Evolutionary conservation across 768 basidiomycete species (phyloP).

Genomic region (Boletus fagicola): DNA sequence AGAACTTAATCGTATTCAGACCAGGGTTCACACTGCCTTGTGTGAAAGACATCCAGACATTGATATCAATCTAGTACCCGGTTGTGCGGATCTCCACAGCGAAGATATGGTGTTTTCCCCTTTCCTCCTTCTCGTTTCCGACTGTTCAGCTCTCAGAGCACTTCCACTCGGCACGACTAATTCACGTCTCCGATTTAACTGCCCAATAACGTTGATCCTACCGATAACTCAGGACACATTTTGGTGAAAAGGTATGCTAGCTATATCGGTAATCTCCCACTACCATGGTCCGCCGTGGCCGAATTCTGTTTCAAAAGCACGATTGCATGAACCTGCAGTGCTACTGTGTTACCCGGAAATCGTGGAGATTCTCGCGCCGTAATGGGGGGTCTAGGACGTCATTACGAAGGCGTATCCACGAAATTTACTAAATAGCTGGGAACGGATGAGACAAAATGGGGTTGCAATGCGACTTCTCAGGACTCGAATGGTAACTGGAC

Average conservation of each 20-base stretch:
- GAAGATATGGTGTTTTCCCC: not conserved
- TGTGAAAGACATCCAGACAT: slow-evolving; percentile 3
- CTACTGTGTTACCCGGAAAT: not conserved
- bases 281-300: not conserved
- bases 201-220: not conserved
- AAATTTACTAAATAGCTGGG: not conserved
- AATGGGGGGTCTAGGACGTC: not conserved
- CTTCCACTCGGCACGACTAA: slow-evolving; percentile 4
- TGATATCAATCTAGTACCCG: not conserved
- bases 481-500: not conserved
- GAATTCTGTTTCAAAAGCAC: not conserved
- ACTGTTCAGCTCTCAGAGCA: slow-evolving; percentile 7
- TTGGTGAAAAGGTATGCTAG: not conserved
- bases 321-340: not conserved
- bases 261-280: not conserved
- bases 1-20: not conserved
- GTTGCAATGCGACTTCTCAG: not conserved
- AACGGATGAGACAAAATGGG: not conserved
- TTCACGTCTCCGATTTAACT: not conserved
- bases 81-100: slow-evolving; percentile 11
- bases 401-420: not conserved
- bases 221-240: not conserved
- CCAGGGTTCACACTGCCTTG: slow-evolving; percentile 8
- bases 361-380: not conserved
- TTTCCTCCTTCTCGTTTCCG: slow-evolving; percentile 4